Percentiles rank a stretch among this genome's conserved stretches.
Conservation (phyloP, 768 basidiomycete species). For the Zangia roseola region DNA sequence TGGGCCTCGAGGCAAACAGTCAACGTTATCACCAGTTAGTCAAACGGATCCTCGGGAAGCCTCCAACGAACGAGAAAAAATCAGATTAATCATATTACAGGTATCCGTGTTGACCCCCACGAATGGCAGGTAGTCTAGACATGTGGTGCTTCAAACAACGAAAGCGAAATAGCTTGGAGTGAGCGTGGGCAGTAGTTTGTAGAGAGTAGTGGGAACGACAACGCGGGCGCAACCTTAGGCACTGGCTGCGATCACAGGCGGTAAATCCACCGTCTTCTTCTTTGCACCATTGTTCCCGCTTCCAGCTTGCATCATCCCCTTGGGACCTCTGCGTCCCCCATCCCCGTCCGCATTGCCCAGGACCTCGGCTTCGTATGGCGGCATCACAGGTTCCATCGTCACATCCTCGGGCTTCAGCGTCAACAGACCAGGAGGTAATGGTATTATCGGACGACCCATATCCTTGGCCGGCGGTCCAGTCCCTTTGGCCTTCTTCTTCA, state of each 20-base stretch:
- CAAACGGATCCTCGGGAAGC: too few relatives aligned
- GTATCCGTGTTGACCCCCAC: conserved; percentile 23
- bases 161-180: not conserved
- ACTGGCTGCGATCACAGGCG: conserved; percentile 36
- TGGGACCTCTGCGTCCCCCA: conserved; percentile 7
- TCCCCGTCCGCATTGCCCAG: conserved; percentile 4
- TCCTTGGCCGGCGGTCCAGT: conserved; percentile 24
- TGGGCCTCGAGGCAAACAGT: too few relatives aligned
- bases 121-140: conserved; percentile 14
- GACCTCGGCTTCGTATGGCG: conserved; percentile 13
- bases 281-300: conserved; percentile 14
- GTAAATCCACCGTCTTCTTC: conserved; percentile 31
- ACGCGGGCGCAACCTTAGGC: conserved; percentile 19
- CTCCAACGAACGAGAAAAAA: not conserved
- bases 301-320: conserved; percentile 10
- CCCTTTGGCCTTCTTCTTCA: conserved; percentile 61
- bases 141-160: conserved; percentile 1
- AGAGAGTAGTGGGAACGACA: not conserved
- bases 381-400: conserved; percentile 17
- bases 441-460: conserved; percentile 10
- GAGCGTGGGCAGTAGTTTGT: conserved; percentile 6
- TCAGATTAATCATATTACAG: conserved; percentile 32
- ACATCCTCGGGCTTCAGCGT: conserved; percentile 20
- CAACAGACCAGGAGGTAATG: conserved; percentile 20
- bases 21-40: too few relatives aligned